Base-by-base conservation (phyloP, 306 rosid species). In the Castanospermum australe region DNA sequence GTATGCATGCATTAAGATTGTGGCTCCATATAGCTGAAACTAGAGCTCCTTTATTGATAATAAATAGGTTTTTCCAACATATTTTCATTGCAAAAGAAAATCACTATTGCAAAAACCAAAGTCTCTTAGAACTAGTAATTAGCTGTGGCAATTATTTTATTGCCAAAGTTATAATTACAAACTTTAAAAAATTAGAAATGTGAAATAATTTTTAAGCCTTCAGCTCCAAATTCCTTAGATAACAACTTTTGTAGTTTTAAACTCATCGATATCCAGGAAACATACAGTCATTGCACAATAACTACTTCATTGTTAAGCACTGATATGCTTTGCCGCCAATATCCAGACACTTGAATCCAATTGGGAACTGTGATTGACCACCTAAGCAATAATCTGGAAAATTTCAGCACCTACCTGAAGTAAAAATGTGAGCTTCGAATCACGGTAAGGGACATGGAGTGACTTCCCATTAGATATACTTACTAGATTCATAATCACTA, bases 401-500 rank as follows among this genome's bases (percentile, higher is more conserved):
- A 20, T 15, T 61, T 78, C 67, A 73, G 15, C 28, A 79, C 79
- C 15, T 50, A 95, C 99, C 98, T 95, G 99, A 86, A 95, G 99
- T 86, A 95, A 79, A 86, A 95, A 95, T 41, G 99, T 95, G 6
- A 95, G 96, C 85, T 95, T 95, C 72, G 99, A 95, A 64, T 95
- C 99, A 51, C 98, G 92, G 74, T 95, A 95, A 60, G 99, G 99
- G 82, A 95, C 97, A 47, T 95, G 99, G 72, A 86, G 96, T 18
- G 99, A 91, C 83, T 93, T 95, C 77, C 99, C 99, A 67, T 89
- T 89, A 20, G 97, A 95, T 36, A 93, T 59, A 56, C 90, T 90
- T 38, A 95, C 94, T 67, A 95, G 84, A 78, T 95, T 95, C 99
- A 95, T 95, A 73, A 95, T 95, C 85, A 95, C 99, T 84, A 95